These are phyloP conservation scores for Fragilaria radians DNA, from an alignment of 108 stramenopile species.

Conservation along the genomic window DNA sequence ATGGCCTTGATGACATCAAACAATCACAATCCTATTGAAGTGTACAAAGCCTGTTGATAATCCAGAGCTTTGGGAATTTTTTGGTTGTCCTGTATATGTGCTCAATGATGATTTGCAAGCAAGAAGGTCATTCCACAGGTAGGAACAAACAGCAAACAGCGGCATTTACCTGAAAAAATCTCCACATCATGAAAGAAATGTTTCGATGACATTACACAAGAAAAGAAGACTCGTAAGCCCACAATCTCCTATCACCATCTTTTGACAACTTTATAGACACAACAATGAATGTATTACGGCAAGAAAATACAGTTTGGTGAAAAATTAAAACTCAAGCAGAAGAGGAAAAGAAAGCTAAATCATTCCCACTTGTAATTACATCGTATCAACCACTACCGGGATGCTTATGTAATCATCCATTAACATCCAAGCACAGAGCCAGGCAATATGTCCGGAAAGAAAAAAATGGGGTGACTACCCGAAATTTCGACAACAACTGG, in stretches of 20 bases:
- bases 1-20: not conserved
- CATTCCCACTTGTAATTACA: too few relatives aligned
- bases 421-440: too few relatives aligned
- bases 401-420: too few relatives aligned
- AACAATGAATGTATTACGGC: not conserved
- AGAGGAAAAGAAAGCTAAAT: too few relatives aligned
- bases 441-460: too few relatives aligned
- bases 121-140: slow-evolving; percentile 24
- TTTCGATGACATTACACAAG: slow-evolving; percentile 11
- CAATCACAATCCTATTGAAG: slow-evolving; percentile 3
- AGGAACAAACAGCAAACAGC: slow-evolving; percentile 11
- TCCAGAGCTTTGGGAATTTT: slow-evolving; percentile 4
- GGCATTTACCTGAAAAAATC: slow-evolving; percentile 16
- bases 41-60: not conserved
- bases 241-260: slow-evolving; percentile 17
- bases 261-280: slow-evolving; percentile 16
- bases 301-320: not conserved
- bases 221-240: slow-evolving; percentile 16
- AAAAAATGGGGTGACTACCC: too few relatives aligned
- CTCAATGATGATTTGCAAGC: slow-evolving; percentile 11
- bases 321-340: too few relatives aligned
- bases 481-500: too few relatives aligned
- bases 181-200: slow-evolving; percentile 11
- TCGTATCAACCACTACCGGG: too few relatives aligned
- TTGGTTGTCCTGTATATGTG: slow-evolving; percentile 29